Percentiles rank a stretch among this genome's conserved stretches.
Evolutionary conservation across 306 rosid genomes (phyloP).

Genomic region (Calophaca sinica): DNA sequence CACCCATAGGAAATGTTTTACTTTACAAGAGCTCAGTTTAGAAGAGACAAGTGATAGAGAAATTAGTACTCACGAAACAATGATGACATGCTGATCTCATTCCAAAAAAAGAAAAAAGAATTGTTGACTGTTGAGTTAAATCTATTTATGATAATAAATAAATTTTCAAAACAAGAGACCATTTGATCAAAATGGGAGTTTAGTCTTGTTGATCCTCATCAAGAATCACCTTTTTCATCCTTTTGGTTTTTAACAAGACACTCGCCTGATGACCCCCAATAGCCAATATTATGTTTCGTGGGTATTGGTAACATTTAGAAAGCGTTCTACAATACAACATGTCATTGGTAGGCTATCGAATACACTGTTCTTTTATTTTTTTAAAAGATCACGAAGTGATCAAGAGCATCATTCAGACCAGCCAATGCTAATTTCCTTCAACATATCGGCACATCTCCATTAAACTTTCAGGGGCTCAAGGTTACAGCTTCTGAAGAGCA

Average conservation of each 20-base stretch:
- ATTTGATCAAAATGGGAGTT: not conserved
- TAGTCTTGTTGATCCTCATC: not conserved
- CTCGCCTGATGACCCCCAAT: not conserved
- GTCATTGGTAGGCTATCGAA: not conserved
- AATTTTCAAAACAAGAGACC: not conserved
- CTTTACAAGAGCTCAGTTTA: no score
- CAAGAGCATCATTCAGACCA: constrained; percentile 13
- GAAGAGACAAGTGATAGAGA: no score
- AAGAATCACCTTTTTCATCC: constrained; percentile 9
- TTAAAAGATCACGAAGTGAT: not conserved
- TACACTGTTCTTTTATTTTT: no score
- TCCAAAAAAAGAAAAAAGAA: not conserved
- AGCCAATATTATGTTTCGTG: constrained; percentile 1
- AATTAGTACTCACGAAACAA: no score
- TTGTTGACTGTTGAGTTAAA: not conserved
- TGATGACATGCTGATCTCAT: not conserved
- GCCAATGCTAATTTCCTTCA: not conserved
- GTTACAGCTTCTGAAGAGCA: constrained; percentile 72
- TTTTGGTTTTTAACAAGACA: not conserved
- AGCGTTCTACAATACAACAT: constrained; percentile 10
- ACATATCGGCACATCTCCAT: not conserved
- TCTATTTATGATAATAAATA: not conserved
- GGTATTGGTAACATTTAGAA: not conserved
- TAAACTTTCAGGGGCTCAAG: constrained; percentile 50
- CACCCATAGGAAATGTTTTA: no score